Base-by-base conservation (phyloP, 1,284 basidiomycete genomes). In the Leccinum pachyderme region DNA sequence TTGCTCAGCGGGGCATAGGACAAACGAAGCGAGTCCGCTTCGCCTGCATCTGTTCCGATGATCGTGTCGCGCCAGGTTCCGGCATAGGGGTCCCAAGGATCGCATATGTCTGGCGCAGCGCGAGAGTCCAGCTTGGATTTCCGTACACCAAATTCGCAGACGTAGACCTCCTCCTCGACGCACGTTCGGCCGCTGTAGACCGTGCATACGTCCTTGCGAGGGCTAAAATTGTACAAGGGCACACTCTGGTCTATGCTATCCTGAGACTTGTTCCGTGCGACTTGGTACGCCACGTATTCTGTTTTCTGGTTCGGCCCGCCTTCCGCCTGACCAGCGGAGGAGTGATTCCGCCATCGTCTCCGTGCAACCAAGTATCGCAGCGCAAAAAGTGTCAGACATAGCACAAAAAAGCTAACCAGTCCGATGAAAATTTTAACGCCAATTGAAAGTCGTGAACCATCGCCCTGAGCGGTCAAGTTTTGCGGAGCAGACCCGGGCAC, bases 371-470 rank as follows among this genome's bases (percentile, higher is more conserved):
- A 72, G 75, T 79, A 87, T 22, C 86, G 69, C 32, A 78, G 24
- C 0, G 68, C 75, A 61, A 88, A 89, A 24, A 88, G 69, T 7
- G 64, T 60, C 15, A 77, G 62, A 55, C 81, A 86, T 0, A 86
- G 63, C 5, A 60, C 80, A 55, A 87, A 75, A 69, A 89, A 83
- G 1, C 79, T 73, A 2, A 78, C 57, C 11, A 89, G 69, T 1
- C 76, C 81, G 44, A 89, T 73, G 24, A 88, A 73, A 7, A 88
- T 79, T 52, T 82, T 77, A 48, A 87, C 65, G 2, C 85, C 88
- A 4, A 86, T 76, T 4, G 75, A 77, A 7, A 83, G 59, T 58
- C 75, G 75, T 56, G 75, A 69, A 18, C 67, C 64, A 0, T 64
- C 65, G 0, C 58, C 39, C 31, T 48, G 5, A 33, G 52, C 18